These are phyloP conservation scores for Hypomyces rosellus DNA, from an alignment of 2,329 filamentous ascomycete species.

Conservation along the genomic window DNA sequence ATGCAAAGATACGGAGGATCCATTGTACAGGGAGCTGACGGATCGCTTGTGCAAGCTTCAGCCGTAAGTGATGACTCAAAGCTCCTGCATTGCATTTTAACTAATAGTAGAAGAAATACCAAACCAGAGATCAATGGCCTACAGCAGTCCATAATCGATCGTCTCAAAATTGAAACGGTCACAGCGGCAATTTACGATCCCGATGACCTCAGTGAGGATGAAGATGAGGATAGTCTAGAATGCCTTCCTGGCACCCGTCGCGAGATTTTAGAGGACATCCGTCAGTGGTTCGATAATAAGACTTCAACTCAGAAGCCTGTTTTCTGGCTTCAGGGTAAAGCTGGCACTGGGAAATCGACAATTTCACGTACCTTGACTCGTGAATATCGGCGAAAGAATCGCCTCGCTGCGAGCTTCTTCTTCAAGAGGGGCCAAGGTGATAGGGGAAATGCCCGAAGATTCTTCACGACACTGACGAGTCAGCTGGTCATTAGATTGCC, in stretches of 20 bases:
- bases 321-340: constrained; percentile 13
- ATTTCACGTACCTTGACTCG: constrained; percentile 12
- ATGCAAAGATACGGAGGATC: constrained; percentile 3
- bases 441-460: constrained; percentile 24
- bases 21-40: constrained; percentile 5
- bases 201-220: background rate
- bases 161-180: background rate
- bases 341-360: constrained; percentile 18
- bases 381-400: rapidly evolving
- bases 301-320: background rate
- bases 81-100: background rate
- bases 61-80: background rate
- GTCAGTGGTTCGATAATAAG: background rate
- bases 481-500: constrained; percentile 26
- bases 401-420: constrained; percentile 34
- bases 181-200: background rate
- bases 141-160: background rate
- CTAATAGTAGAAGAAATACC: background rate
- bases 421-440: constrained; percentile 34
- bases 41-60: background rate
- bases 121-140: background rate
- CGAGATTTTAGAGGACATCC: constrained; percentile 1
- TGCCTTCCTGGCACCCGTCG: background rate
- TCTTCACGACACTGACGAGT: constrained; percentile 34
- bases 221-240: background rate